Conservation (phyloP, 768 basidiomycete genomes). For the Gelatoporia subvermispora region DNA sequence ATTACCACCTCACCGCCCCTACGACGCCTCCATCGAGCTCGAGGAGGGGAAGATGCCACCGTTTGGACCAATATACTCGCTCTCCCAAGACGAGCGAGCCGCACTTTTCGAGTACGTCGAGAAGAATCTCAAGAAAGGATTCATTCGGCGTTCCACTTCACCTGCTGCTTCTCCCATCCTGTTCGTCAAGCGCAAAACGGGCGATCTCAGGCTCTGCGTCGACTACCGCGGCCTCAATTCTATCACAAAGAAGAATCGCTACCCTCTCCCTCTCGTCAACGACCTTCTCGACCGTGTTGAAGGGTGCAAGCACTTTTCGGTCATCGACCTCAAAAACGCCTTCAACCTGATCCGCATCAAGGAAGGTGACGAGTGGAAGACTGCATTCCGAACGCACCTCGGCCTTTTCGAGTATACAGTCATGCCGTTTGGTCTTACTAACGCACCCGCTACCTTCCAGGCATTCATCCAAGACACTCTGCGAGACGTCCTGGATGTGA, state of each 20-base stretch:
- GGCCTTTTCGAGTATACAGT: constrained; percentile 32
- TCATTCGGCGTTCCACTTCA: constrained; percentile 24
- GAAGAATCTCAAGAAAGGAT: constrained; percentile 28
- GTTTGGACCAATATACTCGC: constrained; percentile 28
- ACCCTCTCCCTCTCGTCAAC: constrained; percentile 28
- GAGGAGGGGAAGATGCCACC: constrained; percentile 22
- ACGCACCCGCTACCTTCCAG: constrained; percentile 15
- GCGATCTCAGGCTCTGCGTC: constrained; percentile 17
- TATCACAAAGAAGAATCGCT: constrained; percentile 28
- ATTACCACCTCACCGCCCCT: constrained; percentile 29
- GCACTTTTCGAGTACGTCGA: constrained; percentile 32
- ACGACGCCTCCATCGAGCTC: constrained; percentile 33
- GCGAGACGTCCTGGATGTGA: constrained; percentile 8
- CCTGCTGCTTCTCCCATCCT: constrained; percentile 19
- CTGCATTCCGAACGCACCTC: constrained; percentile 31
- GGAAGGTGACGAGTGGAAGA: constrained; percentile 33
- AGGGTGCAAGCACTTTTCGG: constrained; percentile 22
- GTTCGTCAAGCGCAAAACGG: constrained; percentile 22
- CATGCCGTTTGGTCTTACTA: constrained; percentile 29
- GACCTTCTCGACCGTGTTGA: constrained; percentile 23
- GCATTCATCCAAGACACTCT: constrained; percentile 11
- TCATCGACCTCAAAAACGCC: constrained; percentile 33
- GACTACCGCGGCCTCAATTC: constrained; percentile 26
- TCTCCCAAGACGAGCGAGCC: constrained; percentile 27
- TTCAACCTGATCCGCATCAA: constrained; percentile 38